Base-by-base conservation (phyloP, 495 filamentous ascomycete genomes). In the Trichodelitschia bisporula region DNA sequence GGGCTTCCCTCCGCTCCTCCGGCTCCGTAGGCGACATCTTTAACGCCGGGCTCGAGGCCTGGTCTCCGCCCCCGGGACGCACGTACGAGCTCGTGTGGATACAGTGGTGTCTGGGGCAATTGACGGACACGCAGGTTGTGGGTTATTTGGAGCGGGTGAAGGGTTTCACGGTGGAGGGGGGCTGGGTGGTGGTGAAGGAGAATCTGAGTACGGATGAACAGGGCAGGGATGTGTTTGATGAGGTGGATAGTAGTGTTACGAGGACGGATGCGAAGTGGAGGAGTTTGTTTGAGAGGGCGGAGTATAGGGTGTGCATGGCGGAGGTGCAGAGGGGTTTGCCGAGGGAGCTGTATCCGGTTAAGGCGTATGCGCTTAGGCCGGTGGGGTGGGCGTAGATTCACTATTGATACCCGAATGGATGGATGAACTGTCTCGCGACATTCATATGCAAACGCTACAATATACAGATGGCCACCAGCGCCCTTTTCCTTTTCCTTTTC, bases 21-120 rank as follows among this genome's bases (percentile, higher is more conserved):
- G 39, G 39, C 19, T 16, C 40, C 28, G 36, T 84, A 12, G 68
- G 70, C 0, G 53, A 61, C 19, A 57, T 90, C 30, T 74, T 65
- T 44, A 78, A 75, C 32, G 43, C 69, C 5, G 77, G 80, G 2
- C 53, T 91, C 2, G 72, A 91, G 51, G 50, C 64, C 21, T 92
- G 79, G 79, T 36, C 38, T 29, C 76, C 38, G 30, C 74, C 73
- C 0, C 41, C 44, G 8, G 48, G 56, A 3, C 58, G 54, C 16
- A 50, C 47, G 26, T 74, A 76, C 38, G 61, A 69, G 36, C 40
- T 73, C 26, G 56, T 76, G 40, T 73, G 68, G 62, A 76, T 66
- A 28, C 84, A 93, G 51, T 91, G 82, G 82, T 93, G 82, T 52
- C 50, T 89, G n/a, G 77, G 79, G 11, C 74, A 92, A 45, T 51